Evolutionary conservation across 225 moss, liverwort and hornwort species (phyloP).

Genomic region (Climacium dendroides): DNA sequence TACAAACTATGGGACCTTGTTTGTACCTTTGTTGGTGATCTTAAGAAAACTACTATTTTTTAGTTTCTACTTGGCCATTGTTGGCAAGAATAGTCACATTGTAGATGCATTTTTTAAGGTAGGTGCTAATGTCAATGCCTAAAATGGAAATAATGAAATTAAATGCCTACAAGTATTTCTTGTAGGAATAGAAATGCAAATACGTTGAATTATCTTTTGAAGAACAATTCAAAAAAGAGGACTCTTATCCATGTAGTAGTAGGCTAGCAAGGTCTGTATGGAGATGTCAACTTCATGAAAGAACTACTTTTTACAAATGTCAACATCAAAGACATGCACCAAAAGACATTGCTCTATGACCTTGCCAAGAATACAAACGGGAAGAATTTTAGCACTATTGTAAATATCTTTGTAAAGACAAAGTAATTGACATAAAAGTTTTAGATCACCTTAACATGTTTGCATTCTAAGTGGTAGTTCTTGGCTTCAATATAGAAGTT

Average conservation of each 20-base stretch:
- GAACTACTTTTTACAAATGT: background rate
- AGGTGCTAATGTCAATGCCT: background rate
- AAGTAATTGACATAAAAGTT: background rate
- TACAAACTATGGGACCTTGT: no score
- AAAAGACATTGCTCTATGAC: background rate
- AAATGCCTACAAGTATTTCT: background rate
- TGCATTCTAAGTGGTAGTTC: no score
- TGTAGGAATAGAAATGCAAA: background rate
- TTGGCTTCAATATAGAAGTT: no score
- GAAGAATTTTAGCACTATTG: no score
- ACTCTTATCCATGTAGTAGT: background rate
- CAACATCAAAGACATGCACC: background rate
- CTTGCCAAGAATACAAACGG: accelerated
- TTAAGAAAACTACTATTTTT: background rate
- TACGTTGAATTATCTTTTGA: background rate
- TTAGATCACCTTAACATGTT: no score
- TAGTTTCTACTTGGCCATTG: background rate
- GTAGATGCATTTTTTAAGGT: background rate
- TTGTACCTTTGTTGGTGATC: no score
- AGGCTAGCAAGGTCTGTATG: no score
- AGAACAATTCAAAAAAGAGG: accelerated
- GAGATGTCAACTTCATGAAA: background rate
- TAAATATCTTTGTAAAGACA: background rate
- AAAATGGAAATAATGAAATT: accelerated
- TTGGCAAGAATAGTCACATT: background rate